phyloP scores from a whole-genome alignment of 2,329 filamentous ascomycete genomes.

The Pyricularia grisea region DNA sequence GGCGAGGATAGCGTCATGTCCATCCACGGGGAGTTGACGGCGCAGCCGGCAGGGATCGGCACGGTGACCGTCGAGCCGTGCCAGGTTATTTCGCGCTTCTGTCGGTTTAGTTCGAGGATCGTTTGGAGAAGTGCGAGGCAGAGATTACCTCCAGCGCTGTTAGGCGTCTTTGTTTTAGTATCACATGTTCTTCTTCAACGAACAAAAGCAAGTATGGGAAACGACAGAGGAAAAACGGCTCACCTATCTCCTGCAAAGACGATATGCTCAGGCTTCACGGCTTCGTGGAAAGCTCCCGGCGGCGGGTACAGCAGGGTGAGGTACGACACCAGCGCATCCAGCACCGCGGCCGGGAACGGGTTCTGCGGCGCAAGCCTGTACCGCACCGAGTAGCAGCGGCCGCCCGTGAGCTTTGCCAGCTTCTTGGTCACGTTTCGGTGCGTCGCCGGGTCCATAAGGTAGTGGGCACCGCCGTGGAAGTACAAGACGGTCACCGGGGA shows the following conservation, averaged over 20 bases:
- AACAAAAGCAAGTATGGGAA: neutral
- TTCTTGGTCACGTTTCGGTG: conserved; percentile 50
- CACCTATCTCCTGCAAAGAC: conserved; percentile 63
- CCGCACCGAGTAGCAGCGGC: conserved; percentile 61
- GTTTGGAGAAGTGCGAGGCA: conserved; percentile 57
- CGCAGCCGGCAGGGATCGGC: conserved; percentile 57
- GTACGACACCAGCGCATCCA: conserved; percentile 67
- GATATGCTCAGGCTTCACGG: conserved; percentile 56
- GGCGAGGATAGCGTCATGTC: conserved; percentile 59
- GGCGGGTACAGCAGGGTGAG: conserved; percentile 65
- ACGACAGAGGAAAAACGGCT: neutral
- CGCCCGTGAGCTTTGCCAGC: conserved; percentile 56
- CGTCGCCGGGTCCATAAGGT: conserved; percentile 58
- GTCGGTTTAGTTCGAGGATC: conserved; percentile 50
- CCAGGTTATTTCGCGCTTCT: conserved; percentile 43
- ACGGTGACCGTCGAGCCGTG: conserved; percentile 46
- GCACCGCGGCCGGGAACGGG: conserved; percentile 63
- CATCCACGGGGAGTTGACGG: conserved; percentile 58
- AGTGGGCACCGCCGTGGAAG: conserved; percentile 70
- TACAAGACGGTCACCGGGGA: conserved; percentile 58
- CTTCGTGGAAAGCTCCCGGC: conserved; percentile 53
- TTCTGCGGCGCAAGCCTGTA: conserved; percentile 69
- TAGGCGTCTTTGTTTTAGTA: neutral
- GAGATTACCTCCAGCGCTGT: conserved; percentile 65
- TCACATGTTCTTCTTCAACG: neutral